These are phyloP conservation scores for Ophiostoma sp. DNA, from an alignment of 2,329 filamentous ascomycete genomes.

Conservation along the genomic window DNA sequence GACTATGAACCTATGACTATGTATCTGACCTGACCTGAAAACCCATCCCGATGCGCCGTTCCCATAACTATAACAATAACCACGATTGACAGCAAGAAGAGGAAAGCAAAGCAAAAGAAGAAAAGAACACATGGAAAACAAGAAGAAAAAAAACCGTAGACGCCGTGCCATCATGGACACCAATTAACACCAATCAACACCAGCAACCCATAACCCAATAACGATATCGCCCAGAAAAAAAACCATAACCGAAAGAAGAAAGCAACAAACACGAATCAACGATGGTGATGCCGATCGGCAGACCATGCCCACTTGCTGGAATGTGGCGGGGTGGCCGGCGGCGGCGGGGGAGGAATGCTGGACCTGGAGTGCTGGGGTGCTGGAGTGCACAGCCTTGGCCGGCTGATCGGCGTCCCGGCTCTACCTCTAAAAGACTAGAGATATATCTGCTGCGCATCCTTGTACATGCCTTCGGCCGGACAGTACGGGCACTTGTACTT, in stretches of 20 bases:
- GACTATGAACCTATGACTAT: not conserved
- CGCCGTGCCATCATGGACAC: not conserved
- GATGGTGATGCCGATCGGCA: not conserved
- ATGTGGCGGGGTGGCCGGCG: not conserved
- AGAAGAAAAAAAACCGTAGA: not conserved
- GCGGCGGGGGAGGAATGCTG: not conserved
- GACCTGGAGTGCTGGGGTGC: no score
- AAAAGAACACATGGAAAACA: not conserved
- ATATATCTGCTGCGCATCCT: conserved; percentile 69
- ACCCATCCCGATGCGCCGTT: not conserved
- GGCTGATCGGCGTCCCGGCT: not conserved
- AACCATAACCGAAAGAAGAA: not conserved
- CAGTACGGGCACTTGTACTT: conserved; percentile 97
- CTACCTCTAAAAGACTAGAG: conserved; percentile 41
- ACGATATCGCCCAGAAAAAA: not conserved
- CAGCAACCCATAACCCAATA: not conserved
- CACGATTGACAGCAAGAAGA: not conserved
- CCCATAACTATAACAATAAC: not conserved
- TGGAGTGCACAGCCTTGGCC: not conserved
- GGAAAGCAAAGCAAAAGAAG: not conserved
- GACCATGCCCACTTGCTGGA: not conserved
- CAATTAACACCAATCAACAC: not conserved
- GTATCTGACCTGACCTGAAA: not conserved
- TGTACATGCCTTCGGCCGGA: conserved; percentile 71
- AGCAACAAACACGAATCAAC: not conserved